These are phyloP conservation scores for Cordyceps fumosorosea DNA, from an alignment of 2,329 filamentous ascomycete species.

Conservation along the genomic window DNA sequence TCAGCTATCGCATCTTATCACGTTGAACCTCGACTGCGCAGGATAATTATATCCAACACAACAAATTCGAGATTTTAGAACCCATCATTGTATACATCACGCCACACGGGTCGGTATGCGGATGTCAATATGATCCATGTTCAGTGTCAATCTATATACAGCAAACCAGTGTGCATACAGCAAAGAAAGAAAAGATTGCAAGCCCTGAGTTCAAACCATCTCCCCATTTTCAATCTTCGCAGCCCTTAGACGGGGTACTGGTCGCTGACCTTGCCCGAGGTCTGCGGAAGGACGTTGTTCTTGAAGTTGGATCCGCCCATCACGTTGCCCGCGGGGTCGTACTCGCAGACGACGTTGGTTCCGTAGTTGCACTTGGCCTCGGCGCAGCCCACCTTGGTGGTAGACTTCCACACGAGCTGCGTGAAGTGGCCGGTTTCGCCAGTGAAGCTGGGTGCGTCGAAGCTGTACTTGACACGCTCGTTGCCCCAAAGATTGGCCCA, in stretches of 20 bases:
- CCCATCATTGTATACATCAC: not conserved
- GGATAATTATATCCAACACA: not conserved
- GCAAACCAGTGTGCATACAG: not conserved
- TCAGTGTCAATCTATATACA: not conserved
- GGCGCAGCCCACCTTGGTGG: constrained; percentile 51
- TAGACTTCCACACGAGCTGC: constrained; percentile 64
- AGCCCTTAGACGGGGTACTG: not conserved
- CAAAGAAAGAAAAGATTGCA: not conserved
- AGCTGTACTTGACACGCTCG: constrained; percentile 55
- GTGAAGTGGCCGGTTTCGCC: constrained; percentile 64
- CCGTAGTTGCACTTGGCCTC: constrained; percentile 19
- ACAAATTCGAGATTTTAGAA: not conserved
- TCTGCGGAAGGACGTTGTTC: constrained; percentile 10
- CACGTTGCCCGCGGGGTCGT: constrained; percentile 6
- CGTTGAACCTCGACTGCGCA: too few species aligned
- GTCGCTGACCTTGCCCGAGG: not conserved
- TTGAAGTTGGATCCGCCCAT: not conserved
- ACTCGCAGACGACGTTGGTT: constrained; percentile 9
- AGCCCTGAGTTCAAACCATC: not conserved
- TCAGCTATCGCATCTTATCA: not conserved
- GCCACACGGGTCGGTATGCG: too few species aligned
- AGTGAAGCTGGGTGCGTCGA: constrained; percentile 46
- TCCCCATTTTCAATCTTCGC: not conserved
- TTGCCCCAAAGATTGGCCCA: constrained; percentile 10
- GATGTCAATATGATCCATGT: not conserved